Base-by-base conservation (phyloP, 73 alveolate genomes). In the Uronychia binucleata region DNA sequence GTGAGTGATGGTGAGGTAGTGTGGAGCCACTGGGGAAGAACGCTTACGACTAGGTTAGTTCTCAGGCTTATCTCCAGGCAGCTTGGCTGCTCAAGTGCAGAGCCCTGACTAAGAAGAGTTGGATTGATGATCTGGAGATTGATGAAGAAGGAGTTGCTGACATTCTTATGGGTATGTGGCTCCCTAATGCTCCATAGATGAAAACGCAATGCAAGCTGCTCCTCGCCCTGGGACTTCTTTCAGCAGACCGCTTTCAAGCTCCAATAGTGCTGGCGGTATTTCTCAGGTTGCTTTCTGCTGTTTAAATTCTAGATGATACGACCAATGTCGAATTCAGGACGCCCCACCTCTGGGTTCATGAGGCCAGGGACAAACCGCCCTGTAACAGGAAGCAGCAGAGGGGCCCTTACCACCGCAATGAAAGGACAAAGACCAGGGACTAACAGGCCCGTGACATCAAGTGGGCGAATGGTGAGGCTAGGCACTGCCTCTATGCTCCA, bases 181-280 rank as follows among this genome's bases (percentile, higher is more conserved):
- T 26, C 11, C 59, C 26, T 97, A 95, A 78, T 28, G 81, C 31
- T 90, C 94, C 30, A 84, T 97, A 89, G 99, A 98, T 87, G 99
- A 98, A 29, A 97, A 98, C 75, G 95, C 99, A 27, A 90, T 96
- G 26, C 93, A 97, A 26, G 80, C 98, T 28, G 96, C 97, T 34
- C 99, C 99, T 26, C 91, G 99, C 32, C 99, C 99, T n/a, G 99
- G 99, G 5, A 98, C 99, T 25, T 91, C 98, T 0, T 92, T 98
- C 77, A 86, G 94, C 77, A 91, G 97, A 46, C 98, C 98, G 11
- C 88, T 89, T 8, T 79, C 96, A 5, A 75, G 97, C 11, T 84
- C 94, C 0, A 60, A 76, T 19, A n/a, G 74, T 5, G 81, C 86
- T 28, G 95, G 95, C 0, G 93, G 90, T 28, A 79, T 86, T 27